Base-by-base conservation (phyloP, 139 green algal species). In the Chlorella sp. region DNA sequence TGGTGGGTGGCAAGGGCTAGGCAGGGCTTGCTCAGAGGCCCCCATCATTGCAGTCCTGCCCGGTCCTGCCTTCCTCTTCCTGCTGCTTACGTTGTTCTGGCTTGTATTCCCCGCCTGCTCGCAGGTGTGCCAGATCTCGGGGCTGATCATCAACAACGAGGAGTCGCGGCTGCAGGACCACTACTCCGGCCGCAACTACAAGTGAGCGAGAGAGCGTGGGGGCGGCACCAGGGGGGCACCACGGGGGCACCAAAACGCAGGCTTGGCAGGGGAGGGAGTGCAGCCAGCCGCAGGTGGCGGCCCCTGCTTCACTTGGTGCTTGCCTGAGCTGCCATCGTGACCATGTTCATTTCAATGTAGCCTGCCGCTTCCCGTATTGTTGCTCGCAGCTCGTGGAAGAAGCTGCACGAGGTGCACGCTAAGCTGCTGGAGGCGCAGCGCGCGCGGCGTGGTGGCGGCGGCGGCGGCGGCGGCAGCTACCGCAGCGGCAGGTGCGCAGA, bases 141-240 rank as follows among this genome's bases (percentile, higher is more conserved):
- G 90, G 28, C 80, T 93, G 18, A 93, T 93, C 81, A 86, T 93
- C 64, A 93, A 93, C 69, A 74, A 87, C 63, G 90, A 93, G 30
- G 90, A 93, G 82, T 86, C 47, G 20, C 81, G 90, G 30, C 36
- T 93, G 38, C 62, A 90, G 32, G 90, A 93, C 79, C 90, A 93
- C 78, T 88, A 91, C 57, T 47, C 56, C 17, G 90, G 90, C 6
- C 74, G 86, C 21, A 93, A 93, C 80, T 93, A 91, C 71, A 89
- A 90, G 85, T 91, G 80, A 80, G 70, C 26, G 41, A n/a, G n/a
- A n/a, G n/a, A n/a, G n/a, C n/a, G n/a, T n/a, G n/a, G n/a, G n/a
- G n/a, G n/a, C n/a, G n/a, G n/a, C n/a, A n/a, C n/a, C n/a, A n/a
- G n/a, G n/a, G n/a, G n/a, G n/a, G n/a, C n/a, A n/a, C n/a, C n/a